Evolutionary conservation across 352 stramenopile species (phyloP), one percentile per base, ranked within the genome.

Genomic region (Hyaloperonospora arabidopsidis): DNA sequence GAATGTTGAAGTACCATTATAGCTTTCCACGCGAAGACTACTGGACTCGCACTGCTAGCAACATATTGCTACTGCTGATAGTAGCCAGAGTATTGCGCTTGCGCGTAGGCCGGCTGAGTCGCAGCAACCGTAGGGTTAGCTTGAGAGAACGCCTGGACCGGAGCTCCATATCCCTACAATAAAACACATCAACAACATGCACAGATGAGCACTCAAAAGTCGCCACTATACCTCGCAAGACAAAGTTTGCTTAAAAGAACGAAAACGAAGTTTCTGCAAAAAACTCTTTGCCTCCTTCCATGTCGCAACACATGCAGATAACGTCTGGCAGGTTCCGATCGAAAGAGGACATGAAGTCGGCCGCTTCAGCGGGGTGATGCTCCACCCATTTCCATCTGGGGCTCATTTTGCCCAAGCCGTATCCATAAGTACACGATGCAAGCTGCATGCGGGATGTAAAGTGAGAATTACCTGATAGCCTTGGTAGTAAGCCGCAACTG

Each of bases 381-480:
- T 3, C 25, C 25, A 29, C 7, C 7, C 7, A 29, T 3, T 29
- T 29, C 25, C 7, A 29, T 47, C 44, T 39, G 45, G 44, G 64
- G 50, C 49, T 63, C 49, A 47, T 29, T 29, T 29, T 29, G 47
- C 45, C 40, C 51, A 48, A 32, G 52, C 52, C 52, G 52, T 57
- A 62, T 45, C 44, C 39, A 72, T 38, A 57, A 72, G 62, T 56
- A 63, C 7, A 63, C 7, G 3, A 72, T 15, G 59, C 45, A 62
- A 66, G 52, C 44, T 53, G n/a, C 46, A 55, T 29, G 13, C 36
- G 52, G 57, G 52, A 54, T 44, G 38, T 32, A 45, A 65, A 62
- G 49, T 52, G 65, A 54, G 48, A 44, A 62, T 46, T 89, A 89
- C 79, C 78, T 87, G 79, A 43, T 87, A 87, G 71, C 74, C 70